Base-by-base conservation (phyloP, 768 basidiomycete genomes). In the Cystobasidium onofrii region DNA sequence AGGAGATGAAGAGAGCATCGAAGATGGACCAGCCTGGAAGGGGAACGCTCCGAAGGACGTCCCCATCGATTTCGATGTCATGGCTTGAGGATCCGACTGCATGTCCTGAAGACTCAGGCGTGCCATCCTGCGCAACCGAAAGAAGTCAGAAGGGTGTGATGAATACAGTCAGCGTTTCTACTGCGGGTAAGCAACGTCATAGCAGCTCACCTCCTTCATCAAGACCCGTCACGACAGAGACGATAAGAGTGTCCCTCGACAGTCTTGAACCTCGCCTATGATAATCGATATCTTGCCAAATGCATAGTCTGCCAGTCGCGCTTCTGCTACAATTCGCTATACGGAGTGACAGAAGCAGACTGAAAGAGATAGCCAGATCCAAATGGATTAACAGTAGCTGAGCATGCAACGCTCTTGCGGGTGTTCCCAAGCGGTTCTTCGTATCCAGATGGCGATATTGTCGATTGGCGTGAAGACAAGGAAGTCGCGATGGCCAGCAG, bases 11-110 rank as follows among this genome's bases (percentile, higher is more conserved):
- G 65, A 67, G 41, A 20, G 50, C 50, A 50, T 67, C 65, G 20
- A 67, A 54, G 20, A 67, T 31, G 7, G 65, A 33, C 65, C 65
- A 67, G 10, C 44, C 65, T 31, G 65, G 65, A 15, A 67, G 39
- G 9, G 65, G 43, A n/a, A 67, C 65, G 17, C 25, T 29, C 7
- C 23, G 27, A 9, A 67, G 44, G 43, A 67, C 50, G 36, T 67
- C 65, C 31, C 52, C 46, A 20, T 50, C 46, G 18, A 50, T n/a
- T 7, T n/a, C 46, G n/a, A n/a, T 3, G n/a, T 20, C 46, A n/a
- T n/a, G 46, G n/a, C 12, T n/a, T 50, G 46, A 50, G 10, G 46
- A 50, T n/a, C 6, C 20, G 46, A 20, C n/a, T 20, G 39, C 39
- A 39, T 39, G 39, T 39, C 39, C 39, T 39, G 39, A 39, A 39